These are phyloP conservation scores for Emericellopsis cladophorae DNA, from an alignment of 2,329 filamentous ascomycete genomes.

Conservation along the genomic window DNA sequence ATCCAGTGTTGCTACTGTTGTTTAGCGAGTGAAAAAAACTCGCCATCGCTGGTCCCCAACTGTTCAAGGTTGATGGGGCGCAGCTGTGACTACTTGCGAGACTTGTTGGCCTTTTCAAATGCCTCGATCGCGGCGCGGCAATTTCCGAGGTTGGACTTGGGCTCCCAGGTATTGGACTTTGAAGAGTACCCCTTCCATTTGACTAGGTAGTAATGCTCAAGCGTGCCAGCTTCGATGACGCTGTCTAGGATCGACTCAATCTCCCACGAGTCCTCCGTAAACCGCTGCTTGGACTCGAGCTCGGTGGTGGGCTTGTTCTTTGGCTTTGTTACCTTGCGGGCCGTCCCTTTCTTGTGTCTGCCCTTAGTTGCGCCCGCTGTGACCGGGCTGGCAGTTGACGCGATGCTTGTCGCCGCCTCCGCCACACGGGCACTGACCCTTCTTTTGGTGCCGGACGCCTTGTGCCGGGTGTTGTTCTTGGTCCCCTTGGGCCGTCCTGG, in stretches of 20 bases:
- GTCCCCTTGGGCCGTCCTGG: neutral
- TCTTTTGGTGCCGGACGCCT: no score
- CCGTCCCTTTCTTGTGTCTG: neutral
- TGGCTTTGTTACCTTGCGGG: neutral
- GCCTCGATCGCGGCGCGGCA: constrained; percentile 21
- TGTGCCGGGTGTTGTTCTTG: neutral
- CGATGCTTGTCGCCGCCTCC: no score
- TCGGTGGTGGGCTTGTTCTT: neutral
- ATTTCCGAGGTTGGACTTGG: constrained; percentile 26
- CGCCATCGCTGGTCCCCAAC: no score
- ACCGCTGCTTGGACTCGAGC: no score
- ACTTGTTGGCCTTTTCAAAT: constrained; percentile 17
- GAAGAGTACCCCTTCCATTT: constrained; percentile 38
- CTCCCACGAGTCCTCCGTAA: constrained; percentile 9
- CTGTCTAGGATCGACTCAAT: constrained; percentile 34
- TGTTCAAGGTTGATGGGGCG: no score
- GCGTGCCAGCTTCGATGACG: constrained; percentile 20
- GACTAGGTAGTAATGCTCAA: constrained; percentile 30
- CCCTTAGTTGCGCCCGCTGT: neutral
- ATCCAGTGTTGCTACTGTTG: no score
- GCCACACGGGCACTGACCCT: no score
- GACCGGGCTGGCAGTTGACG: no score
- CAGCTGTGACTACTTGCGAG: neutral
- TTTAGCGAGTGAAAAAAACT: no score
- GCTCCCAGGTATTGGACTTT: constrained; percentile 41